These are phyloP conservation scores for Hemileia vastatrix DNA, from an alignment of 1,284 basidiomycete genomes.

Conservation along the genomic window DNA sequence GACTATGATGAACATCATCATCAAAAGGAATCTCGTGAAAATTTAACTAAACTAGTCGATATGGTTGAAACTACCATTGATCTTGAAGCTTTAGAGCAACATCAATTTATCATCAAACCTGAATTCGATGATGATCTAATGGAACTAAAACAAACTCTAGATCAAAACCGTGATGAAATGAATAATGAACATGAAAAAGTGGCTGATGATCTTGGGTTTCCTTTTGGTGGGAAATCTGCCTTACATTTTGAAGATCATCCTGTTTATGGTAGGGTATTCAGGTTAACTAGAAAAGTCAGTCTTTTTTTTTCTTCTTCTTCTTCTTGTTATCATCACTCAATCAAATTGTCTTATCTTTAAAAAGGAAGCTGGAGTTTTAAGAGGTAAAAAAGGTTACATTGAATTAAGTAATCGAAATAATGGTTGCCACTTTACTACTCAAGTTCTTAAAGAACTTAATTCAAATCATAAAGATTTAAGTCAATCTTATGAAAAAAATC, in stretches of 20 bases:
- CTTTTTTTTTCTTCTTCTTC: constrained; percentile 19
- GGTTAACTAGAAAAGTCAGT: constrained; percentile 69
- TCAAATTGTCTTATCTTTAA: not conserved
- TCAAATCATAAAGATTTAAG: constrained; percentile 64
- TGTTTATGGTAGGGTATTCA: constrained; percentile 84
- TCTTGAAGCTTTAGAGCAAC: constrained; percentile 66
- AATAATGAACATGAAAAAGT: constrained; percentile 71
- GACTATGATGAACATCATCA: too few species aligned
- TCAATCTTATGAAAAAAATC: constrained; percentile 62
- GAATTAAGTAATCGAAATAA: constrained; percentile 79
- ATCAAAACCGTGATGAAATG: constrained; percentile 64
- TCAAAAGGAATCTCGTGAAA: constrained; percentile 59
- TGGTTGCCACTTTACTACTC: constrained; percentile 87
- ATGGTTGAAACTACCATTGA: constrained; percentile 97
- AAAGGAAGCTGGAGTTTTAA: constrained; percentile 70
- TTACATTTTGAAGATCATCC: constrained; percentile 87
- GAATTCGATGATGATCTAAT: constrained; percentile 74
- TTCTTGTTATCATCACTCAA: not conserved
- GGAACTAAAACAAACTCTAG: constrained; percentile 59
- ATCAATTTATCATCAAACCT: constrained; percentile 86
- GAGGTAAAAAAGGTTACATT: constrained; percentile 62
- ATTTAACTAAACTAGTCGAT: constrained; percentile 68
- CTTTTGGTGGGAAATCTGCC: constrained; percentile 79
- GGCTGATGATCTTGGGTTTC: constrained; percentile 66
- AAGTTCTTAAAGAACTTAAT: constrained; percentile 60